Conservation (phyloP, 208 protist genomes). For the Trypanosoma rangeli region DNA sequence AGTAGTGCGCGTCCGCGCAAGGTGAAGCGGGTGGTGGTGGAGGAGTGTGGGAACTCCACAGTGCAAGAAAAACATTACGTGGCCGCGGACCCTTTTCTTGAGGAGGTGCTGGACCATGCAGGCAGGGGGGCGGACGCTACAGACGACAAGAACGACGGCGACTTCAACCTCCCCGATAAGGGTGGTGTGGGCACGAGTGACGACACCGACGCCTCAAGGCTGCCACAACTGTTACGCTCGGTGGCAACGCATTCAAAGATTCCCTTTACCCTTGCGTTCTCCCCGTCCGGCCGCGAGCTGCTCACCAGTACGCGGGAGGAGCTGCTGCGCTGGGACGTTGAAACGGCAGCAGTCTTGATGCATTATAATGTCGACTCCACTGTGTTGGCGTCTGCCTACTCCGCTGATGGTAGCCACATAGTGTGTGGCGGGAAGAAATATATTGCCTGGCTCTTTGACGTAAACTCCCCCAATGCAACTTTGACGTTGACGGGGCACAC, state of each 20-base stretch:
- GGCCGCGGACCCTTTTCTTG: constrained; percentile 46
- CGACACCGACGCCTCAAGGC: constrained; percentile 5
- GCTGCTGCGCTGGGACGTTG: constrained; percentile 34
- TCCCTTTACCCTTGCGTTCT: constrained; percentile 14
- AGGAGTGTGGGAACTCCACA: constrained; percentile 30
- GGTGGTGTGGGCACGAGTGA: constrained; percentile 4
- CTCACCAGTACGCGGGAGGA: constrained; percentile 18
- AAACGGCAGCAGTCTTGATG: constrained; percentile 20
- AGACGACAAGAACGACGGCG: neutral
- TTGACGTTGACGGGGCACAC: constrained; percentile 43
- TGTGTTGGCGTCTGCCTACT: constrained; percentile 28
- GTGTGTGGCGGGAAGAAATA: constrained; percentile 29
- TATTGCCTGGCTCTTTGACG: constrained; percentile 24
- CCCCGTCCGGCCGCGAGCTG: constrained; percentile 19
- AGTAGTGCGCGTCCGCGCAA: constrained; percentile 31
- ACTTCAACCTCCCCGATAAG: constrained; percentile 15
- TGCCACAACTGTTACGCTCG: constrained; percentile 18
- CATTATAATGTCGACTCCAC: constrained; percentile 15
- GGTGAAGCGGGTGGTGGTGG: constrained; percentile 48
- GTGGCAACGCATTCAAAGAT: constrained; percentile 9
- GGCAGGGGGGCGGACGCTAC: neutral
- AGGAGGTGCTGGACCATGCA: constrained; percentile 13
- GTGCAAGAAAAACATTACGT: constrained; percentile 21
- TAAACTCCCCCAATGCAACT: neutral
- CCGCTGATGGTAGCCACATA: constrained; percentile 18